Conservation (phyloP, 1,139 yeast genomes). For the Geotrichum histeridarum region DNA sequence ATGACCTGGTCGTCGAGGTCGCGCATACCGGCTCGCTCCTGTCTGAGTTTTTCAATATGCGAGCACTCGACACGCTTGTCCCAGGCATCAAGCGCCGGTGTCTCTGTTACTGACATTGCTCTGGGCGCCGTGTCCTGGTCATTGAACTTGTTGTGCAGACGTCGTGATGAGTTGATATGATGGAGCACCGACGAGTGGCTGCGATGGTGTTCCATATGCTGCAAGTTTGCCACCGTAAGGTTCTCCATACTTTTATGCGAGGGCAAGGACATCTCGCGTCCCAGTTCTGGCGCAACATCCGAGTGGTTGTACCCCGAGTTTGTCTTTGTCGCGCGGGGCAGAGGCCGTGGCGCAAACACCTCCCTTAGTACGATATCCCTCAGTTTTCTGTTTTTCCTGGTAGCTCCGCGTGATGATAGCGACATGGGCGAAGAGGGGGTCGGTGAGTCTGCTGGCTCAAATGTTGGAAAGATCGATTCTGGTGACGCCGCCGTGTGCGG, state of each 20-base stretch:
- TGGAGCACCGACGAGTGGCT: slow-evolving; percentile 6
- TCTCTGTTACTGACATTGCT: too few species aligned
- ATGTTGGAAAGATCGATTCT: background rate
- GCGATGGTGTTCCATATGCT: slow-evolving; percentile 5
- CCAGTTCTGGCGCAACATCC: background rate
- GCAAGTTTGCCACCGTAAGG: background rate
- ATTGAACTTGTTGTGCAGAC: background rate
- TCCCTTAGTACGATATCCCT: slow-evolving; percentile 64
- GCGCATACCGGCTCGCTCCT: slow-evolving; percentile 14
- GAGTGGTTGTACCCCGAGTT: background rate
- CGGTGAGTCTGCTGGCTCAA: slow-evolving; percentile 3
- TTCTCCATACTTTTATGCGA: slow-evolving; percentile 17
- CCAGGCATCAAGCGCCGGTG: too few species aligned
- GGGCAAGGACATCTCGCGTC: slow-evolving; percentile 1
- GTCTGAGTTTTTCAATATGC: slow-evolving; percentile 8
- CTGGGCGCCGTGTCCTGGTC: background rate
- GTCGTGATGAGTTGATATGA: slow-evolving; percentile 3
- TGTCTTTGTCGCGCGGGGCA: background rate
- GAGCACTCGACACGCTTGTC: background rate
- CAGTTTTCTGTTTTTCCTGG: slow-evolving; percentile 58
- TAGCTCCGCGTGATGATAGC: slow-evolving; percentile 47
- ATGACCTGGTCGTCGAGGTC: slow-evolving; percentile 12
- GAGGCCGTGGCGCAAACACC: slow-evolving; percentile 54
- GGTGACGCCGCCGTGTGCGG: slow-evolving; percentile 47
- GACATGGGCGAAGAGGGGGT: slow-evolving; percentile 12